A percentile compares a stretch with the other conserved stretches of the same genome.
These are phyloP conservation scores for Vitis rotundifolia DNA, from an alignment of 164 flowering plant species.

Conservation along the genomic window DNA sequence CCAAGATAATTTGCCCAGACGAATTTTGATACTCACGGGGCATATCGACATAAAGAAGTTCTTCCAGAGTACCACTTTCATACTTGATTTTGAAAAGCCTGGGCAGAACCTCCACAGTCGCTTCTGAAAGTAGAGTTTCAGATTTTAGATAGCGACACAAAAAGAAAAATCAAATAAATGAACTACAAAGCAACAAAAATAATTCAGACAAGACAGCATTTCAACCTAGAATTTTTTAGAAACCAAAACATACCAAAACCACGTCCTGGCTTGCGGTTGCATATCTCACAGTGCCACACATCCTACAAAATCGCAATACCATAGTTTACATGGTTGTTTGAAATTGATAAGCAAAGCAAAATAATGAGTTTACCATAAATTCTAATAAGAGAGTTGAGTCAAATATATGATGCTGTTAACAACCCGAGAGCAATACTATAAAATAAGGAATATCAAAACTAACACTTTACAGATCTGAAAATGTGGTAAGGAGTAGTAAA, in stretches of 20 bases:
- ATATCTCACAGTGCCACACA: slow-evolving; percentile 99
- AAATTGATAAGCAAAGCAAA: not conserved
- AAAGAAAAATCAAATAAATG: not conserved
- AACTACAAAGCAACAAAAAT: not conserved
- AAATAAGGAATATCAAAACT: not conserved
- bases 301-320: slow-evolving; percentile 54
- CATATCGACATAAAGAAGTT: slow-evolving; percentile 98
- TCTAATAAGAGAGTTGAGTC: not conserved
- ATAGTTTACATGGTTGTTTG: not conserved
- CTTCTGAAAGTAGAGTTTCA: slow-evolving; percentile 53
- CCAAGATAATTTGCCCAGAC: slow-evolving; percentile 92
- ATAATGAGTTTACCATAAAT: not conserved
- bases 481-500: not conserved
- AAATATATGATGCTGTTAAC: not conserved
- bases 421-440: not conserved
- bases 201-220: not conserved
- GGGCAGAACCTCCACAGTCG: slow-evolving; percentile 96
- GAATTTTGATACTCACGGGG: slow-evolving; percentile 89
- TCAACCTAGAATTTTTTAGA: not conserved
- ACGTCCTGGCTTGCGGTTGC: slow-evolving; percentile 97
- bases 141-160: not conserved
- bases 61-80: slow-evolving; percentile 98
- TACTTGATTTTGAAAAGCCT: slow-evolving; percentile 97
- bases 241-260: slow-evolving; percentile 80
- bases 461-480: too few species aligned